Evolutionary conservation across 495 filamentous ascomycete species (phyloP), one percentile per base, ranked within the genome.

Genomic region (Staphylotrichum longicolle): DNA sequence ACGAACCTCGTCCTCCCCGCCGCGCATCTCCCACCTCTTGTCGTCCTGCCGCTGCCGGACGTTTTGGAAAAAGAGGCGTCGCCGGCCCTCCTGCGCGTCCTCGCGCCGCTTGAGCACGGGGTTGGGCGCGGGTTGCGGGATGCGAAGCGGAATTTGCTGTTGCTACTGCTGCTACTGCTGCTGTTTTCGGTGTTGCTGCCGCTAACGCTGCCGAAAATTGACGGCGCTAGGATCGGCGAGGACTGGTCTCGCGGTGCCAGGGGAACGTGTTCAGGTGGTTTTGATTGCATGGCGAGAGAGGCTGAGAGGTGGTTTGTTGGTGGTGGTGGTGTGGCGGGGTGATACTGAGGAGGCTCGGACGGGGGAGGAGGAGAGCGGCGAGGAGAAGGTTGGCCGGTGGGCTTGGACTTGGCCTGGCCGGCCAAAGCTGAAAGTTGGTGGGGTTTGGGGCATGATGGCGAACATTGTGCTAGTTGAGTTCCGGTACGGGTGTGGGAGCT

Each of bases 1-100:
- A 69, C 75, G 34, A 77, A 95, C 85, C 81, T 95, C 88, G 60
- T 96, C 91, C 49, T 90, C 88, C 2, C 90, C 77, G 44, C 85
- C 83, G 75, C 91, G 78, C 72, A 83, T 60, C 73, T 86, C 71
- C 83, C 87, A 84, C 72, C 80, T 67, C 68, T 74, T 78, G 12
- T 90, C 85, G 7, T 96, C 89, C 4, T 86, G 78, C 42, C 83
- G 81, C 63, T 86, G 83, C 66, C 85, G 78, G n/a, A 96, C 86
- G 54, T 87, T 89, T 66, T 88, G 84, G 35, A 97, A 74, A 66
- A 95, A 98, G 55, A 89, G 65, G 8, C 81, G 77, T 42, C 87
- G 78, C 60, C 87, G 73, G 52, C 78, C 73, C 55, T 87, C 82
- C 55, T 71, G 69, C 7, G 52, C 60, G 20, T 71, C 64, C 59